Evolutionary conservation across 179 eudicot genomes (phyloP).

Genomic region (Corrigiola litoralis): DNA sequence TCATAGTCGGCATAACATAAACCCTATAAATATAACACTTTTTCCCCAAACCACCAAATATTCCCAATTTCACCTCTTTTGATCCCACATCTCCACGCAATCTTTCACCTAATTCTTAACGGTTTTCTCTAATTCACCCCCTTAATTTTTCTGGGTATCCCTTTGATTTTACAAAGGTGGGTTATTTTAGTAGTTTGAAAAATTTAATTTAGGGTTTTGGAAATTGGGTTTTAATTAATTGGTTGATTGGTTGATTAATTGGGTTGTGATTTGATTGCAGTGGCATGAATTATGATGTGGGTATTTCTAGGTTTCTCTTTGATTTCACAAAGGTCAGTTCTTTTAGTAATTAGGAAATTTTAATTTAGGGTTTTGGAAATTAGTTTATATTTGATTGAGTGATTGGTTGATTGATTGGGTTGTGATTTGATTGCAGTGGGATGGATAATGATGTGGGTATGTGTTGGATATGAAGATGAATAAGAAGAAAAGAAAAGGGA

Average conservation of each 20-base stretch:
- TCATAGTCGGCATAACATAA: too few relatives aligned
- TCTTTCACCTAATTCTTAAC: too few relatives aligned
- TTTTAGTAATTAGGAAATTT: too few relatives aligned
- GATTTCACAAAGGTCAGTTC: too few relatives aligned
- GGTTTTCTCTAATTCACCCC: too few relatives aligned
- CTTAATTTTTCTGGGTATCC: too few relatives aligned
- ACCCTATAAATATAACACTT: too few relatives aligned
- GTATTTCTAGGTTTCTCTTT: too few relatives aligned
- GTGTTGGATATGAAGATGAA: slow-evolving; percentile 22
- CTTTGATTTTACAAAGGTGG: too few relatives aligned
- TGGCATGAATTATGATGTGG: slow-evolving; percentile 5
- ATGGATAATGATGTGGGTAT: slow-evolving; percentile 1
- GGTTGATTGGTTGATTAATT: neutral
- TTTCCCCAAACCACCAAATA: neutral
- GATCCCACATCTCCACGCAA: neutral
- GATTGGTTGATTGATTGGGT: neutral
- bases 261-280: slow-evolving; percentile 10
- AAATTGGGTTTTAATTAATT: neutral
- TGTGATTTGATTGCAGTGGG: slow-evolving; percentile 7
- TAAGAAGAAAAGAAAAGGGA: slow-evolving; percentile 43
- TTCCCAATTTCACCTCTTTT: too few relatives aligned
- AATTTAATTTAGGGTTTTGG: neutral
- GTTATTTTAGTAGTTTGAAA: too few relatives aligned
- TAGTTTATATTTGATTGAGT: neutral
- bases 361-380: neutral